These are phyloP conservation scores for Cladosporium sp. DNA, from an alignment of 2,329 filamentous ascomycete genomes.

Conservation along the genomic window DNA sequence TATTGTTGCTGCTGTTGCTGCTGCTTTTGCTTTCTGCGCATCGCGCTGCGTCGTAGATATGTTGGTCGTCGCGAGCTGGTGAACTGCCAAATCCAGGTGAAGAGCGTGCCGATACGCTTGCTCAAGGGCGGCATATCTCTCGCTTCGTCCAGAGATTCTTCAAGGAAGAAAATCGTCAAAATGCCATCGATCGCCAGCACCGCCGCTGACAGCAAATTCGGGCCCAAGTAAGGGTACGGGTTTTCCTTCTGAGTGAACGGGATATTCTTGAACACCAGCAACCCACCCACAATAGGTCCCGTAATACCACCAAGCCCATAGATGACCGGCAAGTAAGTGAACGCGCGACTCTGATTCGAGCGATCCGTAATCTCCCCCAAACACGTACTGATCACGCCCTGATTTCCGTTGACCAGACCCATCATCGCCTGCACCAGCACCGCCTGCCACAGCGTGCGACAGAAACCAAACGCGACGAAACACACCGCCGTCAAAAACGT, in stretches of 20 bases:
- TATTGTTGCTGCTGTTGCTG: conserved; percentile 14
- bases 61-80: conserved; percentile 55
- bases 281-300: conserved; percentile 83
- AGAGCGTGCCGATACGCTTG: conserved; percentile 56
- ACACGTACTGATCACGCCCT: conserved; percentile 88
- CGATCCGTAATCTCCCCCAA: conserved; percentile 92
- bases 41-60: conserved; percentile 46
- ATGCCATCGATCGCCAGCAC: conserved; percentile 70
- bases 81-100: conserved; percentile 68
- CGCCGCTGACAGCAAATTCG: conserved; percentile 73
- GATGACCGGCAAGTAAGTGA: conserved; percentile 92
- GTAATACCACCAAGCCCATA: conserved; percentile 94
- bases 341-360: conserved; percentile 88
- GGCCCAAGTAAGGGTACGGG: conserved; percentile 75
- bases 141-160: conserved; percentile 76
- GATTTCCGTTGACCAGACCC: conserved; percentile 93
- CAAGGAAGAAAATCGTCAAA: conserved; percentile 72
- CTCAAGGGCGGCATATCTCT: conserved; percentile 58
- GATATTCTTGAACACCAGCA: conserved; percentile 65
- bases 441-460: conserved; percentile 75
- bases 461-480: conserved; percentile 85
- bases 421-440: conserved; percentile 82
- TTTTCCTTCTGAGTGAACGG: conserved; percentile 52
- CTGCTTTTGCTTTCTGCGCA: conserved; percentile 15
- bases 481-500: conserved; percentile 78